These are phyloP conservation scores for Haberlea rhodopensis DNA, from an alignment of 257 asterid species.

Conservation along the genomic window DNA sequence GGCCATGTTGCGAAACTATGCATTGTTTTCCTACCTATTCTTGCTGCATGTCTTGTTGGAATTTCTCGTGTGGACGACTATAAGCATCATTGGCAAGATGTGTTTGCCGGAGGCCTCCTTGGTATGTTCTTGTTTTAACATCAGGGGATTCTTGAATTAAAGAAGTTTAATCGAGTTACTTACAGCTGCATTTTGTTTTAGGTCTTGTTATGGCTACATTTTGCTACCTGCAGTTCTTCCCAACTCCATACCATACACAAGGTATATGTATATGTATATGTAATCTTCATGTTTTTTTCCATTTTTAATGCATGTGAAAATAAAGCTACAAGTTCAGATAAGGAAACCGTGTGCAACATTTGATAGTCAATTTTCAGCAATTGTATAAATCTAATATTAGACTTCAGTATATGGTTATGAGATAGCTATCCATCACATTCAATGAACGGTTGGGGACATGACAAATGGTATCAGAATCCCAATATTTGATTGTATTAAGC, in stretches of 20 bases:
- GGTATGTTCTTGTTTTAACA: conserved; percentile 42
- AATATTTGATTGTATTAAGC: no score
- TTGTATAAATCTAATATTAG: neutral
- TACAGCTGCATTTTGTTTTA: conserved; percentile 20
- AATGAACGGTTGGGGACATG: neutral
- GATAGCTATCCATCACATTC: neutral
- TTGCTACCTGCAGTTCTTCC: conserved; percentile 88
- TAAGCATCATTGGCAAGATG: conserved; percentile 98
- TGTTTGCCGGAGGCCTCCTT: conserved; percentile 76
- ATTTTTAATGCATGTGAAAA: no score
- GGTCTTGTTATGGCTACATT: conserved; percentile 63
- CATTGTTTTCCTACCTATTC: conserved; percentile 65
- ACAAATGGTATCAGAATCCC: no score
- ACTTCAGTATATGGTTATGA: neutral
- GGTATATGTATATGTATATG: conserved; percentile 31
- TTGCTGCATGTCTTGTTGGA: conserved; percentile 73
- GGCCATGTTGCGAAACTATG: conserved; percentile 84
- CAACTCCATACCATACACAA: conserved; percentile 69
- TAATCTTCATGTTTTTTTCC: no score
- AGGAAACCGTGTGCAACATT: neutral
- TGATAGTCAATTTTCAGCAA: neutral
- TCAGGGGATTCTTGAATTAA: neutral
- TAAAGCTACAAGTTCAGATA: no score
- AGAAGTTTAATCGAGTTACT: neutral
- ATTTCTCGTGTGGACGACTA: conserved; percentile 93